Conservation (phyloP, 108 stramenopile genomes). For the Craspedostauros australis region DNA sequence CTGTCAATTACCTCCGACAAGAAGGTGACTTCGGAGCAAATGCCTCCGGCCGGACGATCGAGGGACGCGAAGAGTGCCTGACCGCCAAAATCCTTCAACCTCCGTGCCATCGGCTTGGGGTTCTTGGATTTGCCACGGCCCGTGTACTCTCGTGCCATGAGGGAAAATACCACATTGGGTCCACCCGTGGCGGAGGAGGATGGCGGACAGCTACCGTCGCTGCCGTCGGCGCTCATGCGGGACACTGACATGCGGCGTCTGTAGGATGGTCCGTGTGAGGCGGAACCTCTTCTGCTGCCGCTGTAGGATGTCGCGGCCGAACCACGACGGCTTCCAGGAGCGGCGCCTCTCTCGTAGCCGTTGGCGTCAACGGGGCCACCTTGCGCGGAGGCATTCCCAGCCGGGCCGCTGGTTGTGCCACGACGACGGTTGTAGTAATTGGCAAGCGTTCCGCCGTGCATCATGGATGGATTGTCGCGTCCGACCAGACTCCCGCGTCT, state of each 20-base stretch:
- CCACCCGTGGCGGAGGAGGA: slow-evolving; percentile 1
- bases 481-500: slow-evolving; percentile 25
- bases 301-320: no score
- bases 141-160: slow-evolving; percentile 39
- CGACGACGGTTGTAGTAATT: slow-evolving; percentile 26
- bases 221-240: not conserved
- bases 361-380: slow-evolving; percentile 2
- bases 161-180: slow-evolving; percentile 32
- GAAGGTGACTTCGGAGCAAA: slow-evolving; percentile 38
- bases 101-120: slow-evolving; percentile 5
- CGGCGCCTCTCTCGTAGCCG: not conserved
- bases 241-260: slow-evolving; percentile 24
- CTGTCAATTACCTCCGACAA: slow-evolving; percentile 36
- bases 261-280: slow-evolving; percentile 15
- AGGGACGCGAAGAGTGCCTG: slow-evolving; percentile 20
- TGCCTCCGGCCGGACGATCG: slow-evolving; percentile 43
- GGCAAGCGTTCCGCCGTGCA: slow-evolving; percentile 37
- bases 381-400: not conserved
- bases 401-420: not conserved
- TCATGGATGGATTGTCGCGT: slow-evolving; percentile 10
- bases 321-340: not conserved
- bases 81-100: slow-evolving; percentile 34
- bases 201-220: not conserved
- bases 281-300: slow-evolving; percentile 15
- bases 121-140: slow-evolving; percentile 8